Percentiles rank a stretch among this genome's conserved stretches.
phyloP scores from a whole-genome alignment of 164 flowering plant genomes.

The Nymphaea colorata region DNA sequence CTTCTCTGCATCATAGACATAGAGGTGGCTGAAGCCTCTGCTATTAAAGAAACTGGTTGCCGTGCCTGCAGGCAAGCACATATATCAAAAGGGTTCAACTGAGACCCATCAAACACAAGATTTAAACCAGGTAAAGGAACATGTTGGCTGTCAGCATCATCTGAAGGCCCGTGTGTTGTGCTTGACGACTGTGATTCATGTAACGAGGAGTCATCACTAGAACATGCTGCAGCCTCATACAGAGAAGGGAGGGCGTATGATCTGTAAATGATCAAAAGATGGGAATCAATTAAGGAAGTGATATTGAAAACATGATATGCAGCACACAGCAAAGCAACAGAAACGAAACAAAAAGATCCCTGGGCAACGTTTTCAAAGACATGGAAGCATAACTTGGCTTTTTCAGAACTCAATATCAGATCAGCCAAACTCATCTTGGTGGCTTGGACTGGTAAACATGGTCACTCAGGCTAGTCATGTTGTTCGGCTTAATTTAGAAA shows the following conservation, averaged over 20 bases:
- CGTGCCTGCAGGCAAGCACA: constrained; percentile 97
- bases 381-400: too few relatives aligned
- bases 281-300: background rate
- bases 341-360: too few relatives aligned
- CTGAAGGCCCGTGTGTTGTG: constrained; percentile 43
- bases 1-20: constrained; percentile 17
- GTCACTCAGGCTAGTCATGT: too few relatives aligned
- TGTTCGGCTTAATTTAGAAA: too few relatives aligned
- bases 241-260: constrained; percentile 78
- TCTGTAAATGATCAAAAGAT: constrained; percentile 25
- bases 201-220: constrained; percentile 40
- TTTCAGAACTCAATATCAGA: too few relatives aligned
- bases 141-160: constrained; percentile 69
- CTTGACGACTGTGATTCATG: constrained; percentile 5
- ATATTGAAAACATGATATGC: too few relatives aligned
- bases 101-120: constrained; percentile 83
- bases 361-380: too few relatives aligned
- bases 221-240: constrained; percentile 71
- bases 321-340: too few relatives aligned
- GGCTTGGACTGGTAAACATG: too few relatives aligned
- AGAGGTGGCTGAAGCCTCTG: constrained; percentile 78
- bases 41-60: constrained; percentile 72
- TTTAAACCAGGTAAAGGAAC: constrained; percentile 76
- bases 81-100: constrained; percentile 80
- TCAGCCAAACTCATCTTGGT: too few relatives aligned